These are phyloP conservation scores for Polyporus arcularius DNA, from an alignment of 768 basidiomycete genomes.

Conservation along the genomic window DNA sequence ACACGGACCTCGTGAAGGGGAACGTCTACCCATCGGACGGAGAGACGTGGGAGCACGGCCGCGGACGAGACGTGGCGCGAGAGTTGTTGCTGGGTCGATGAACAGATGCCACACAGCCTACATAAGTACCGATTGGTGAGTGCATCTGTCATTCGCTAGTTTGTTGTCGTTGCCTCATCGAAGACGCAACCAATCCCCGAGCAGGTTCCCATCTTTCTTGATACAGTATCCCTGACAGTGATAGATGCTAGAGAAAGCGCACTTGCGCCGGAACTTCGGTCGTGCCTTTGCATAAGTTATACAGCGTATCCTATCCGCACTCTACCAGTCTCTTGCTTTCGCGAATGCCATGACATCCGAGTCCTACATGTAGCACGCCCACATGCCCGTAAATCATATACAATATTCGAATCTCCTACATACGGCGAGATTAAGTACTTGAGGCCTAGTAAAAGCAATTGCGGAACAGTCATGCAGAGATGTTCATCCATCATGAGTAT, in stretches of 20 bases:
- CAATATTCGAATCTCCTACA: slow-evolving; percentile 5
- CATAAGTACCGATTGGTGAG: neutral
- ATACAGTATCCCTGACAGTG: neutral
- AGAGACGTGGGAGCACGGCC: slow-evolving; percentile 51
- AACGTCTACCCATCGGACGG: slow-evolving; percentile 38
- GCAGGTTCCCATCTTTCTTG: no score
- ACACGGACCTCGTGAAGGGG: slow-evolving; percentile 49
- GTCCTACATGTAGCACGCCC: slow-evolving; percentile 10
- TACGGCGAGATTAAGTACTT: slow-evolving; percentile 2
- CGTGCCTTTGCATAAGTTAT: neutral
- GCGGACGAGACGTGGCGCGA: slow-evolving; percentile 51
- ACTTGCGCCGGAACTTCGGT: neutral
- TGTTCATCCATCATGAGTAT: no score
- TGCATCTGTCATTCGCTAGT: neutral
- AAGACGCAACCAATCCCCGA: no score
- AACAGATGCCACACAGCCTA: neutral
- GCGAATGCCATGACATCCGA: neutral
- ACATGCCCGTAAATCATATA: neutral
- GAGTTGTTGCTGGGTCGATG: slow-evolving; percentile 38
- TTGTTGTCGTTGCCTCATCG: no score
- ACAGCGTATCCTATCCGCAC: neutral
- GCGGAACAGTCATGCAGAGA: no score
- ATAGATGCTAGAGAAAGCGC: neutral
- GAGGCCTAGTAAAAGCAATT: neutral
- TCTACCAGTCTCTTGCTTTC: neutral